These are phyloP conservation scores for Xylaria sp. DNA, from an alignment of 2,329 filamentous ascomycete genomes.

Conservation along the genomic window DNA sequence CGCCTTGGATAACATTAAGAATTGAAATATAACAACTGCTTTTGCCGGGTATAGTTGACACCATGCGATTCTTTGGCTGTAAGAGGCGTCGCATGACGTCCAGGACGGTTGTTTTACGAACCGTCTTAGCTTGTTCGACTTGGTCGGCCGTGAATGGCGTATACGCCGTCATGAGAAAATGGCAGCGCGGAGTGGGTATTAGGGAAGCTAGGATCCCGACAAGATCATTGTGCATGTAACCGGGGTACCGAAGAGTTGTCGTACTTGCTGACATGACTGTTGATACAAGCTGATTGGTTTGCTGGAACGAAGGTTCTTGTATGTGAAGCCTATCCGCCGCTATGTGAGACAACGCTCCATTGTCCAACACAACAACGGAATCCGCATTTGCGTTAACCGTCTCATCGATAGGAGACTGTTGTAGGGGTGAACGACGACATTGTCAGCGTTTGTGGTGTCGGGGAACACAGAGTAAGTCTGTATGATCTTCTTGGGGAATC, in stretches of 20 bases:
- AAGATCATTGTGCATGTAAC: slow-evolving; percentile 99
- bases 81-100: slow-evolving; percentile 96
- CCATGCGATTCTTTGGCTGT: slow-evolving; percentile 99
- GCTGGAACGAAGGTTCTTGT: slow-evolving; percentile 93
- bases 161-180: slow-evolving; percentile 98
- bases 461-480: slow-evolving; percentile 99
- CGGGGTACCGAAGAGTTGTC: slow-evolving; percentile 93
- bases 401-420: slow-evolving; percentile 95
- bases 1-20: slow-evolving; percentile 97
- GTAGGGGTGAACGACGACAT: slow-evolving; percentile 97
- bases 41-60: slow-evolving; percentile 92
- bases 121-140: slow-evolving; percentile 95
- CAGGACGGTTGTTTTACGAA: slow-evolving; percentile 95
- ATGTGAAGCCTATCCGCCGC: slow-evolving; percentile 94
- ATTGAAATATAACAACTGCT: slow-evolving; percentile 99
- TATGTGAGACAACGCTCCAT: slow-evolving; percentile 90
- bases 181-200: slow-evolving; percentile 93
- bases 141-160: slow-evolving; percentile 97
- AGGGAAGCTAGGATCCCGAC: slow-evolving; percentile 95
- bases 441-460: slow-evolving; percentile 82
- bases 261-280: slow-evolving; percentile 99
- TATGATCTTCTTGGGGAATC: slow-evolving; percentile 98
- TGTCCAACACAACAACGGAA: slow-evolving; percentile 96
- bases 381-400: slow-evolving; percentile 94
- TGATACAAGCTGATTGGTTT: slow-evolving; percentile 95